Conservation (phyloP, 257 asterid genomes). For the Lycium ferocissimum region DNA sequence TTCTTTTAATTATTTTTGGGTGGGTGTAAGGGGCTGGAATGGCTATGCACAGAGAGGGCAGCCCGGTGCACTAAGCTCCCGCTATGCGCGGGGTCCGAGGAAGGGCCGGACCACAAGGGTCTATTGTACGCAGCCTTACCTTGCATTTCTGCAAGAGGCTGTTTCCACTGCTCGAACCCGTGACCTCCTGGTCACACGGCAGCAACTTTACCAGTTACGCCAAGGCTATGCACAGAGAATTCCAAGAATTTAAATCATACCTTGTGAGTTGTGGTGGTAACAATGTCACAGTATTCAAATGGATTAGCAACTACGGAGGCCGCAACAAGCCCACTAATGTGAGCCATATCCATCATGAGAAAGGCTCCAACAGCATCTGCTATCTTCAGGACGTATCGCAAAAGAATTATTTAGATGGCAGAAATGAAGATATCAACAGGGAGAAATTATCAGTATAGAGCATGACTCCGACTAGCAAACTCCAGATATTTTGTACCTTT, state of each 20-base stretch:
- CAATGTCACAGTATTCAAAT: slow-evolving; percentile 90
- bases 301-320: slow-evolving; percentile 95
- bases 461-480: background rate
- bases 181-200: too few species aligned
- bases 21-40: slow-evolving; percentile 3
- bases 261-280: slow-evolving; percentile 97
- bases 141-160: too few species aligned
- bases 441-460: background rate
- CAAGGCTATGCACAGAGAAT: background rate
- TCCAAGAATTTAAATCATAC: slow-evolving; percentile 42
- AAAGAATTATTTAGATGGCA: slow-evolving; percentile 32
- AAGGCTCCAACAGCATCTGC: slow-evolving; percentile 95
- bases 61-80: too few species aligned
- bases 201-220: too few species aligned
- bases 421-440: background rate
- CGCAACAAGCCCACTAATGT: slow-evolving; percentile 95
- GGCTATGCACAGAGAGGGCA: background rate
- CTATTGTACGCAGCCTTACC: too few species aligned
- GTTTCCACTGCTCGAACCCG: too few species aligned
- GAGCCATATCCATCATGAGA: slow-evolving; percentile 99
- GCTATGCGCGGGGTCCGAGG: too few species aligned
- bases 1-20: background rate
- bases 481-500: slow-evolving; percentile 51
- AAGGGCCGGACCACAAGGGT: too few species aligned
- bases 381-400: slow-evolving; percentile 51